Base-by-base conservation (phyloP, 768 basidiomycete species). In the Termitomyces sp. region DNA sequence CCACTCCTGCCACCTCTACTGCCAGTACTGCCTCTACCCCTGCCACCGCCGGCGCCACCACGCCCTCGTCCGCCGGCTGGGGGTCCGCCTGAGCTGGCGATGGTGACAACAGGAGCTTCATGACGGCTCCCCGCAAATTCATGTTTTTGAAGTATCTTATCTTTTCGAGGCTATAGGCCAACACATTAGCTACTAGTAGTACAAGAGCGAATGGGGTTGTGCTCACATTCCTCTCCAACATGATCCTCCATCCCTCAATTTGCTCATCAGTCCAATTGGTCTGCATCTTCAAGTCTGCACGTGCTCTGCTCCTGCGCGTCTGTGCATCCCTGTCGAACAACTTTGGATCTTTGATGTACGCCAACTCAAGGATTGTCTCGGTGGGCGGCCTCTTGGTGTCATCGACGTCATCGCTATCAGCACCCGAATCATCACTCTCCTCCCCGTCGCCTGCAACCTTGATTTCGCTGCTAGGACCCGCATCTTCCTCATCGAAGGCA, bases 161-260 rank as follows among this genome's bases (percentile, higher is more conserved):
- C 88, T 67, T 91, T 89, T 61, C 81, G 82, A 3, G 88, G 88
- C 85, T 89, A 64, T 3, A 47, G 50, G 28, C 52, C 32, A 16
- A 11, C 12, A 55, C 19, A 14, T 28, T 16, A 56, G 30, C 39
- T 19, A 50, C 10, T 5, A 23, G 21, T 10, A 16, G n/a, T 14
- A 21, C 42, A 16, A 11, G 27, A 5, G n/a, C n/a, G 19, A 42
- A 46, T 25, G 27, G 52, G 30, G 11, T 21, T 32, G 32, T 37
- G 76, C 89, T 59, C 64, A 96, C 94, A 64, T 95, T 87, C 62
- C 88, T 74, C 56, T 98, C 95, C 56, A 97, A 69, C 88, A 96
- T 92, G 54, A 90, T 85, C 55, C 72, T 81, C 94, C 94, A 97
- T 0, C 94, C 94, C 69, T 97, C 94, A 27, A 97, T 85, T 66